Conservation (phyloP, 2,329 filamentous ascomycete species). For the Fusarium veterinarium region DNA sequence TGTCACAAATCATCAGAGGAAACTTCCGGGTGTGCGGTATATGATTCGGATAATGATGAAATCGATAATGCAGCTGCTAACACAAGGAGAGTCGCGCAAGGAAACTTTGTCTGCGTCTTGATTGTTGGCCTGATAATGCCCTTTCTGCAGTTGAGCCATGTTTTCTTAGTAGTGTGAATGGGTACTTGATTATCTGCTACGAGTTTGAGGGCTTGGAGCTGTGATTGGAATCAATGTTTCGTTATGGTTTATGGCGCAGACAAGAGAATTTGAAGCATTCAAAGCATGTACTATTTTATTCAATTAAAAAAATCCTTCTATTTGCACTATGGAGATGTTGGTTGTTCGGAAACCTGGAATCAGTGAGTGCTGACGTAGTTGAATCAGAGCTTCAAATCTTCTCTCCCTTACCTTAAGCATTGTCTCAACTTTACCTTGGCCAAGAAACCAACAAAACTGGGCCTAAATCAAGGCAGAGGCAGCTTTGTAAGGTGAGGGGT, state of each 20-base stretch:
- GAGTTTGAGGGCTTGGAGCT: not conserved
- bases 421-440: not conserved
- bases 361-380: constrained; percentile 21
- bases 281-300: not conserved
- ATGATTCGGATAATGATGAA: not conserved
- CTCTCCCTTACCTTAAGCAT: not conserved
- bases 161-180: not conserved
- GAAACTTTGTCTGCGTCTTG: not conserved
- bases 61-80: not conserved
- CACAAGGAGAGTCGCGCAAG: not conserved
- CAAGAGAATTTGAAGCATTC: not conserved
- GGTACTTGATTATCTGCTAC: not conserved
- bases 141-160: not conserved
- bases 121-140: not conserved
- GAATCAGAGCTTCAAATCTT: constrained; percentile 6
- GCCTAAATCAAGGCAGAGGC: constrained; percentile 30
- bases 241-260: not conserved
- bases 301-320: not conserved
- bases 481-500: constrained; percentile 7
- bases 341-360: constrained; percentile 19
- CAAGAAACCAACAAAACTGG: constrained; percentile 30
- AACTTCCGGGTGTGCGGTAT: constrained; percentile 37
- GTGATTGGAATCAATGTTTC: not conserved
- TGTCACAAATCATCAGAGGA: constrained; percentile 25
- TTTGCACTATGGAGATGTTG: not conserved